These are phyloP conservation scores for Kazachstania sp. DNA, from an alignment of 1,139 yeast species.

Conservation along the genomic window DNA sequence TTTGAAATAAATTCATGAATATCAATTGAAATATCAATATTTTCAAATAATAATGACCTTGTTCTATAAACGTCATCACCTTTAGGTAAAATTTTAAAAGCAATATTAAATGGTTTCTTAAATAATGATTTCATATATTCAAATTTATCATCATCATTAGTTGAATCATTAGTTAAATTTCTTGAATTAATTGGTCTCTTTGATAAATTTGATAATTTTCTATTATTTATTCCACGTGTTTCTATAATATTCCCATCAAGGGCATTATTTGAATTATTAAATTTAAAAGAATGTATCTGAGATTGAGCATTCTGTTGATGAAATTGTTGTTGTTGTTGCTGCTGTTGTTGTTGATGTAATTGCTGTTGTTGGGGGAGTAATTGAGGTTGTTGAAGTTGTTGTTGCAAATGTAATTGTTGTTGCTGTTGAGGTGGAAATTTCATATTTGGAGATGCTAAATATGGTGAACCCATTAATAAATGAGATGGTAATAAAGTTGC, in stretches of 20 bases:
- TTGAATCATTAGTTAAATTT: neutral
- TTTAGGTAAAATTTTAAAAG: conserved; percentile 24
- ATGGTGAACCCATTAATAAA: conserved; percentile 59
- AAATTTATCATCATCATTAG: neutral
- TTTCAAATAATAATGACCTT: conserved; percentile 26
- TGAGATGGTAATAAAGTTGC: conserved; percentile 67
- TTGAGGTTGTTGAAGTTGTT: neutral
- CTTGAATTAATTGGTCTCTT: neutral
- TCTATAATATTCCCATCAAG: neutral
- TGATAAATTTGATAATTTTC: neutral
- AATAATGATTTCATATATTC: conserved; percentile 23
- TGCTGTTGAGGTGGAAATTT: conserved; percentile 2
- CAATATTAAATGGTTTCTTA: conserved; percentile 18
- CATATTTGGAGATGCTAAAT: conserved; percentile 38
- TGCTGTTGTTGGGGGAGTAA: neutral
- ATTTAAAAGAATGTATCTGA: conserved; percentile 1
- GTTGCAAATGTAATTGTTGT: neutral
- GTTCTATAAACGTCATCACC: conserved; percentile 29
- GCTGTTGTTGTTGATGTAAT: neutral
- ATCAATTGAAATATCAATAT: conserved; percentile 21
- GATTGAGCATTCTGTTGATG: conserved; percentile 1
- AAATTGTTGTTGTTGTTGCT: conserved; percentile 1
- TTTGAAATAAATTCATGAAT: conserved; percentile 23
- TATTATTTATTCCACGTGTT: neutral
- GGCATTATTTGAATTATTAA: neutral